These are phyloP conservation scores for Usnea hakonensis DNA, from an alignment of 495 filamentous ascomycete genomes.

Conservation along the genomic window DNA sequence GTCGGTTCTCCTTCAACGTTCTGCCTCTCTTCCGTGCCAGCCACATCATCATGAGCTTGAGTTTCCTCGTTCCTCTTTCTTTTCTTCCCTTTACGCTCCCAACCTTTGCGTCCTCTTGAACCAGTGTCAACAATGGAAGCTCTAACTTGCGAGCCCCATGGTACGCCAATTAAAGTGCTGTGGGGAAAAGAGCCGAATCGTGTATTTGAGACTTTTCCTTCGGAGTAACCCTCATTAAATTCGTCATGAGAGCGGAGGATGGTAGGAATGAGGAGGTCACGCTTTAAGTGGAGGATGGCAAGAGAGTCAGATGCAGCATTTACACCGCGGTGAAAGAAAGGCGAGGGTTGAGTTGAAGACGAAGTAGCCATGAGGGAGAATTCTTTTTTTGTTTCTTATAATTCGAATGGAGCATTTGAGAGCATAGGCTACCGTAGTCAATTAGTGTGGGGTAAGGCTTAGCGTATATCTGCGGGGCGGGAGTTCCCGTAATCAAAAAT, in stretches of 20 bases:
- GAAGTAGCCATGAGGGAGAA: neutral
- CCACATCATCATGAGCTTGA: slow-evolving; percentile 17
- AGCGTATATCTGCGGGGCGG: slow-evolving; percentile 1
- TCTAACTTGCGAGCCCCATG: slow-evolving; percentile 86
- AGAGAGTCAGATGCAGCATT: slow-evolving; percentile 49
- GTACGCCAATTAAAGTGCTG: slow-evolving; percentile 67
- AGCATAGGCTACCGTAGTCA: neutral
- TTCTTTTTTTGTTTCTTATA: too few species aligned
- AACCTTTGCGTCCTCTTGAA: slow-evolving; percentile 57
- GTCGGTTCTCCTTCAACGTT: slow-evolving; percentile 21
- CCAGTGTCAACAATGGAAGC: slow-evolving; percentile 88
- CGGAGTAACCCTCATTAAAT: slow-evolving; percentile 60
- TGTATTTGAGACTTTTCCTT: slow-evolving; percentile 82
- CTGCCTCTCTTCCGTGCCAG: slow-evolving; percentile 20
- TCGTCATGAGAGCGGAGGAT: slow-evolving; percentile 56
- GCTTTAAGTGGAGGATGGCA: slow-evolving; percentile 73
- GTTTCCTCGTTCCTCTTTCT: slow-evolving; percentile 44
- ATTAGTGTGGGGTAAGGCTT: slow-evolving; percentile 5
- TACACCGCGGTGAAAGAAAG: slow-evolving; percentile 62
- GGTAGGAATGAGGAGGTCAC: slow-evolving; percentile 70
- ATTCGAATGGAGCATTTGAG: too few species aligned
- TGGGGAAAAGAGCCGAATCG: slow-evolving; percentile 95
- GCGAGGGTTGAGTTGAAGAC: slow-evolving; percentile 42
- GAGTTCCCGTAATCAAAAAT: neutral
- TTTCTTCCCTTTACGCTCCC: slow-evolving; percentile 38